Conservation (phyloP, 495 filamentous ascomycete genomes). For the Neurospora terricola region DNA sequence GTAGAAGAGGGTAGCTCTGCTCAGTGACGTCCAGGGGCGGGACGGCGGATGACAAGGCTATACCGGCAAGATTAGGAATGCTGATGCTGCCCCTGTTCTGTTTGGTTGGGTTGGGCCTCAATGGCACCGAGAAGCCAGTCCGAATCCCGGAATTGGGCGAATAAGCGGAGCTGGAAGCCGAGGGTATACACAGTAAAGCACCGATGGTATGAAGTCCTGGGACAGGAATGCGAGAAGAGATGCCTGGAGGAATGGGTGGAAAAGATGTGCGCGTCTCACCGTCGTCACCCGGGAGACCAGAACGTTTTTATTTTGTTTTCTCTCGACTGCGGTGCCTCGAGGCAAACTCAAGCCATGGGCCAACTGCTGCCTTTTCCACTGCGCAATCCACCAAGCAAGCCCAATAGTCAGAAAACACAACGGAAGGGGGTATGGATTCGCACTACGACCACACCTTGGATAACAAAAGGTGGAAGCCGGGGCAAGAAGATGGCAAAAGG, state of each 20-base stretch:
- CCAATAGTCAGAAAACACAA: neutral
- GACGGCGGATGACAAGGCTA: constrained; percentile 13
- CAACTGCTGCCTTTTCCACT: neutral
- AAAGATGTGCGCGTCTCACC: neutral
- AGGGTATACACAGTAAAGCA: neutral
- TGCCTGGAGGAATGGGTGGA: neutral
- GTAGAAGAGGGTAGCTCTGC: neutral
- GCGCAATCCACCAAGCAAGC: neutral
- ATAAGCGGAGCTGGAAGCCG: neutral
- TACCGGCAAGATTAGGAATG: constrained; percentile 5
- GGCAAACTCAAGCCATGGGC: neutral
- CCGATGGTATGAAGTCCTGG: neutral
- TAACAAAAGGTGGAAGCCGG: neutral
- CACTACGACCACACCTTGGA: neutral
- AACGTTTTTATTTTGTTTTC: neutral
- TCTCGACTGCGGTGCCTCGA: neutral
- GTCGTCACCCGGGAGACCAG: neutral
- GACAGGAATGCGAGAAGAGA: neutral
- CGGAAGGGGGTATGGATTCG: neutral
- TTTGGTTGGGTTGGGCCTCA: constrained; percentile 24
- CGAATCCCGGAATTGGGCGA: neutral
- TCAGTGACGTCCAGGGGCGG: constrained; percentile 6
- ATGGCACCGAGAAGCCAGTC: constrained; percentile 6
- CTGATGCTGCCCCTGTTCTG: constrained; percentile 2
- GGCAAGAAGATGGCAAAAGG: neutral